Percentiles rank a stretch among this genome's conserved stretches.
Evolutionary conservation across 1,139 yeast species (phyloP).

Genomic region (Blastobotrys proliferans): DNA sequence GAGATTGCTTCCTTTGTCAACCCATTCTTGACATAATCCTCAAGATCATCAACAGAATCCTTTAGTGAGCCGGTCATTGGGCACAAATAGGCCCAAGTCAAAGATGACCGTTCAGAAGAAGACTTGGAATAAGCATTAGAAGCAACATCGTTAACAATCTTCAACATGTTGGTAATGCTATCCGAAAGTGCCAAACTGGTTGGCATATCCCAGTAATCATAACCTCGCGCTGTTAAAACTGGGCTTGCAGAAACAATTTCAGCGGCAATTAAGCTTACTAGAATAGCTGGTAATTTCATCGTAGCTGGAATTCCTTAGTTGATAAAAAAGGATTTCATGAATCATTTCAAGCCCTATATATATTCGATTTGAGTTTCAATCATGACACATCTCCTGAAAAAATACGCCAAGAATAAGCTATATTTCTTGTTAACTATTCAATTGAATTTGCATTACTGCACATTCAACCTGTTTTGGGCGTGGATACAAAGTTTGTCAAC

Average conservation of each 20-base stretch:
- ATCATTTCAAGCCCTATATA: too few relatives aligned
- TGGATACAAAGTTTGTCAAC: too few relatives aligned
- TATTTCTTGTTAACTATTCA: too few relatives aligned
- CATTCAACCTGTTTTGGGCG: too few relatives aligned
- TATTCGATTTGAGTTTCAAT: too few relatives aligned
- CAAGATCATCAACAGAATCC: slow-evolving; percentile 8
- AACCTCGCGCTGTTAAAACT: not conserved
- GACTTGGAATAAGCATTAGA: not conserved
- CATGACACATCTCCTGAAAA: too few relatives aligned
- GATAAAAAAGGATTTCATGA: too few relatives aligned
- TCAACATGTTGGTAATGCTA: not conserved
- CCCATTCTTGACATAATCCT: not conserved
- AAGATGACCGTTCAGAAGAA: not conserved
- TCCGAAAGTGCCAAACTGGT: slow-evolving; percentile 4
- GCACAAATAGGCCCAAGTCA: slow-evolving; percentile 3
- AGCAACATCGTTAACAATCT: not conserved
- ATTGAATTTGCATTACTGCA: too few relatives aligned
- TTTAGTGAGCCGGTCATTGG: slow-evolving; percentile 9
- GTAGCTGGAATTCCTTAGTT: too few relatives aligned
- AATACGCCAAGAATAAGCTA: too few relatives aligned
- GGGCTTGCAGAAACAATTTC: slow-evolving; percentile 2
- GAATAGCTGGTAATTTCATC: too few relatives aligned
- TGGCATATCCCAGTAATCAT: slow-evolving; percentile 1
- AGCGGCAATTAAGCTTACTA: slow-evolving; percentile 8
- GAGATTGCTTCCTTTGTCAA: not conserved